Evolutionary conservation across 2,329 filamentous ascomycete genomes (phyloP), one percentile per base, ranked within the genome.

Genomic region (Phaeophleospora eucalypticola): DNA sequence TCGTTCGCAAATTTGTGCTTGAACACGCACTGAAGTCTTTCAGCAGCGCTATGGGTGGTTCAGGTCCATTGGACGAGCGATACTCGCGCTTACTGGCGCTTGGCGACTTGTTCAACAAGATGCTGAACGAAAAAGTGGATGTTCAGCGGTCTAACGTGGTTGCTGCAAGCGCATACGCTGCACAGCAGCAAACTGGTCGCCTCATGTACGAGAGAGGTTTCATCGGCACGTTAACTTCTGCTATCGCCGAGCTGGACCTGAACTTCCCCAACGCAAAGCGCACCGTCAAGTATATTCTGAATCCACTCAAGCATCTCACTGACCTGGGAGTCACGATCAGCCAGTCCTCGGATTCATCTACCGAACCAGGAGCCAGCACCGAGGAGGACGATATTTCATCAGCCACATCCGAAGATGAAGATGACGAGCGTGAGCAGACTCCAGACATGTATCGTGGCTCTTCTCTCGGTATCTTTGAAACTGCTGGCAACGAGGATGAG

Each of bases 181-280:
- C 89, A 6, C 86, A 90, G 53, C 83, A 86, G 59, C 89, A 95
- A 62, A 79, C 98, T 57, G 85, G 88, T 27, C 88, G 89, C 57
- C 82, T 96, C 50, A 98, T 98, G 93, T 97, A 95, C 60, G 93
- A 98, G 70, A 98, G 97, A 72, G 89, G 94, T 46, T 95, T 93
- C 65, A 84, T 97, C 51, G 81, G 87, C 18, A 86, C 91, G 39
- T 72, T 98, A 49, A 97, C 93, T 2, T 81, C 84, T 10, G 95
- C 94, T 1, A 90, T 98, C 58, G 89, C 93, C 15, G 94, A 98
- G 60, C 86, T 98, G 49, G 93, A 96, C 65, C 80, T 98, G 51
- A 95, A 94, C 58, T 96, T 94, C 68, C 90, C 91, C 0, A 86
- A 87, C 19, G 87, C 94, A 14, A 95, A 95, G 72, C 83, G 90